phyloP scores from a whole-genome alignment of 2,329 filamentous ascomycete genomes.

The Fusarium sulawesiense region DNA sequence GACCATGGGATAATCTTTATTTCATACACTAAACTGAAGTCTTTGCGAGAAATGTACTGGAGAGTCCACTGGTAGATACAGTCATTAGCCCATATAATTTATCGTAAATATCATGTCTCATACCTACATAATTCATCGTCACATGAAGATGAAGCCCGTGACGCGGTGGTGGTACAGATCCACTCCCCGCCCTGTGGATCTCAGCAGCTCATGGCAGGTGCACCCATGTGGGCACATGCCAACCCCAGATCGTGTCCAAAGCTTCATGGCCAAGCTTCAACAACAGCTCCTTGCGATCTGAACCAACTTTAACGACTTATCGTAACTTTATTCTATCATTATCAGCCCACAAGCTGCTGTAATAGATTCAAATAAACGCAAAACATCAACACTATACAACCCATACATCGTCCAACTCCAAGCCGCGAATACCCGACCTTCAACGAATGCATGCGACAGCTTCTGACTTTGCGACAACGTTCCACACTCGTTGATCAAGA shows the following conservation, averaged over 20 bases:
- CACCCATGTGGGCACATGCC: slow-evolving; percentile 40
- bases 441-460: slow-evolving; percentile 26
- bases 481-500: not conserved
- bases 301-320: not conserved
- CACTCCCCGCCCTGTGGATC: slow-evolving; percentile 36
- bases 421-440: slow-evolving; percentile 18
- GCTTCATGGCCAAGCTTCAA: slow-evolving; percentile 20
- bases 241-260: slow-evolving; percentile 34
- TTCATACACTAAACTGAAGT: not conserved
- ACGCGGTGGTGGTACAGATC: slow-evolving; percentile 23
- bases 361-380: too few relatives aligned
- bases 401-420: not conserved
- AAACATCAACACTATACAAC: not conserved
- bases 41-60: too few relatives aligned
- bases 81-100: not conserved
- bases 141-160: slow-evolving; percentile 36
- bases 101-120: not conserved
- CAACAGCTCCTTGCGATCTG: slow-evolving; percentile 1
- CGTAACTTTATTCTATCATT: not conserved
- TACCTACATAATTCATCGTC: slow-evolving; percentile 1
- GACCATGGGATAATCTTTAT: not conserved
- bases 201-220: slow-evolving; percentile 37
- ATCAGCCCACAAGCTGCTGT: too few relatives aligned
- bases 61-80: not conserved
- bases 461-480: slow-evolving; percentile 1